Percentiles rank a stretch among this genome's conserved stretches.
These are phyloP conservation scores for Persicaria tinctoria DNA, from an alignment of 148 eudicot species.

Conservation along the genomic window DNA sequence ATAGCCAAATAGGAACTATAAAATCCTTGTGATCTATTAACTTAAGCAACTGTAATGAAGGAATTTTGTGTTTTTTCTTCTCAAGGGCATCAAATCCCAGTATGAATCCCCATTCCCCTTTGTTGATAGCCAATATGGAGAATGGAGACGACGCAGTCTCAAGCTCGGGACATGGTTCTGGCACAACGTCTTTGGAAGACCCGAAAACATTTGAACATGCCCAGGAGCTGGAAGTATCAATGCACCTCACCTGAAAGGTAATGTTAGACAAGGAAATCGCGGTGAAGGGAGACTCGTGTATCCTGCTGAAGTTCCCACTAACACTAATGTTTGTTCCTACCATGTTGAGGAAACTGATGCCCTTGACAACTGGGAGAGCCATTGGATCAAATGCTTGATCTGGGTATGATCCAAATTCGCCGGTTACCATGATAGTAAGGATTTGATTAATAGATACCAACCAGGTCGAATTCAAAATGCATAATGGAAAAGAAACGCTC, in stretches of 20 bases:
- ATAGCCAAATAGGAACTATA: background rate
- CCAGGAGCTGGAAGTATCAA: constrained; percentile 34
- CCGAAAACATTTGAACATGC: constrained; percentile 38
- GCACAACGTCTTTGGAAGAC: constrained; percentile 29
- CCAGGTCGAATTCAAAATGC: too few species aligned
- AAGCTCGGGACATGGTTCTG: constrained; percentile 54
- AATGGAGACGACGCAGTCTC: constrained; percentile 22
- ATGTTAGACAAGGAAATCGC: constrained; percentile 38
- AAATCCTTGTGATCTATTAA: too few species aligned
- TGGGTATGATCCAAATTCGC: constrained; percentile 37
- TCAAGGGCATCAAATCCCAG: background rate
- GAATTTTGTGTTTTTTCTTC: background rate
- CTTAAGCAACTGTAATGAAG: background rate
- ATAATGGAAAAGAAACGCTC: background rate
- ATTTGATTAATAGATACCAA: constrained; percentile 14
- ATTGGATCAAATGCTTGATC: constrained; percentile 43
- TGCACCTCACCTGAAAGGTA: constrained; percentile 17
- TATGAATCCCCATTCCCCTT: background rate
- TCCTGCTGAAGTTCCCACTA: constrained; percentile 38
- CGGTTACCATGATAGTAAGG: constrained; percentile 36
- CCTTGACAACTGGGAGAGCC: constrained; percentile 37
- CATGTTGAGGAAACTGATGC: constrained; percentile 34
- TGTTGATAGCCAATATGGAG: constrained; percentile 9
- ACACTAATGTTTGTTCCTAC: constrained; percentile 30
- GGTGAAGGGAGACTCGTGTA: constrained; percentile 46